Evolutionary conservation across 164 flowering plant species (phyloP).

Genomic region (Vitis rotundifolia): DNA sequence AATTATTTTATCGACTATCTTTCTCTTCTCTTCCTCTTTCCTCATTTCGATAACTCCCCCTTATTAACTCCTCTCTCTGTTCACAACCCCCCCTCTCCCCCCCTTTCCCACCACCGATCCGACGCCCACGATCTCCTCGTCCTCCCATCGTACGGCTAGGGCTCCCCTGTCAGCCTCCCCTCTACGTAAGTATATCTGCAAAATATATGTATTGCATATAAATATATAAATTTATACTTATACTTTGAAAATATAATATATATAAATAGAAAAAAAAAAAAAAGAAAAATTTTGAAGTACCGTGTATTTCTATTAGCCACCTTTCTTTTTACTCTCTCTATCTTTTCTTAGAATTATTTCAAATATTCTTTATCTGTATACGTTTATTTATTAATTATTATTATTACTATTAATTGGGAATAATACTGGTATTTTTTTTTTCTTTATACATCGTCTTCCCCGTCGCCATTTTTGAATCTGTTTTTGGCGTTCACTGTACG

Average conservation of each 20-base stretch:
- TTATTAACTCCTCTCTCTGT: slow-evolving; percentile 2
- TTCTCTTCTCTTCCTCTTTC: not conserved
- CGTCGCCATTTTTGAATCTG: not conserved
- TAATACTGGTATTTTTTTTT: no score
- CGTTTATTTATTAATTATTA: no score
- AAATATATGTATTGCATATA: no score
- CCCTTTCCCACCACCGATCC: slow-evolving; percentile 9
- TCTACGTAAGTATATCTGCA: slow-evolving; percentile 27
- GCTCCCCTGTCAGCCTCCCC: slow-evolving; percentile 18
- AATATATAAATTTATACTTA: no score
- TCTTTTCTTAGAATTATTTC: not conserved
- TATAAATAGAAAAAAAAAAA: no score
- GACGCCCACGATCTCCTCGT: slow-evolving; percentile 34
- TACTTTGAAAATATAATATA: no score
- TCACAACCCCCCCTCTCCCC: not conserved
- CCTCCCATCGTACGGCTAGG: slow-evolving; percentile 28
- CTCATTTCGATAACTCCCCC: slow-evolving; percentile 17
- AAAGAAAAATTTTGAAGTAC: no score
- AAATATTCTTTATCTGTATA: no score
- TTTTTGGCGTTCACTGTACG: not conserved
- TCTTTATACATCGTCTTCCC: no score
- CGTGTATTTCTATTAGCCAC: slow-evolving; percentile 3
- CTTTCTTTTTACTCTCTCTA: not conserved
- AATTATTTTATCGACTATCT: no score
- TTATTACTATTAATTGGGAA: no score